Percentiles rank a stretch among this genome's conserved stretches.
phyloP scores from a whole-genome alignment of 495 filamentous ascomycete genomes.

The Aspergillus panamensis region DNA sequence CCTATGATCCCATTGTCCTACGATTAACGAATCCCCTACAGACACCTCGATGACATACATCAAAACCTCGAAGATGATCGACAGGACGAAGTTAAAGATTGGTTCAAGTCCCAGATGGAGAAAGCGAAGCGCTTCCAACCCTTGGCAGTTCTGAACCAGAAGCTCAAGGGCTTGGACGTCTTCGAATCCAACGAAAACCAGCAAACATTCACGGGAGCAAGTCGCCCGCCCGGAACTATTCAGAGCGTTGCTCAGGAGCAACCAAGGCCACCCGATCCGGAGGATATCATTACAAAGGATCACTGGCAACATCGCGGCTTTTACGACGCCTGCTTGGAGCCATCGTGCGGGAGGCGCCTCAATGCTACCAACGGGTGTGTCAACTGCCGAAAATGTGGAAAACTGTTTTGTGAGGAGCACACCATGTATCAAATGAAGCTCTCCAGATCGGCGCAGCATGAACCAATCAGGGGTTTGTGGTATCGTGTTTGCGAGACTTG shows the following conservation, averaged over 20 bases:
- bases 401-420: conserved; percentile 94
- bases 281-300: conserved; percentile 78
- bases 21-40: conserved; percentile 30
- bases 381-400: conserved; percentile 90
- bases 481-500: conserved; percentile 96
- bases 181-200: conserved; percentile 88
- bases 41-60: conserved; percentile 92
- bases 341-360: conserved; percentile 73
- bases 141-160: conserved; percentile 86
- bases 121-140: conserved; percentile 97
- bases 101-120: conserved; percentile 94
- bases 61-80: conserved; percentile 88
- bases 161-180: conserved; percentile 92
- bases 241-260: conserved; percentile 35
- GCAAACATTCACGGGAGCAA: conserved; percentile 29
- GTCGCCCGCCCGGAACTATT: conserved; percentile 28
- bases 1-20: not conserved
- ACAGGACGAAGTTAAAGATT: conserved; percentile 96
- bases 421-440: conserved; percentile 99
- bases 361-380: conserved; percentile 76
- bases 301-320: conserved; percentile 80
- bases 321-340: conserved; percentile 83
- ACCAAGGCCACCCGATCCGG: conserved; percentile 60
- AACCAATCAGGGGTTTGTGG: conserved; percentile 90
- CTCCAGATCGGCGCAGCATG: conserved; percentile 82